phyloP scores from a whole-genome alignment of 1,139 yeast species.

The Lipomyces yarrowii region DNA sequence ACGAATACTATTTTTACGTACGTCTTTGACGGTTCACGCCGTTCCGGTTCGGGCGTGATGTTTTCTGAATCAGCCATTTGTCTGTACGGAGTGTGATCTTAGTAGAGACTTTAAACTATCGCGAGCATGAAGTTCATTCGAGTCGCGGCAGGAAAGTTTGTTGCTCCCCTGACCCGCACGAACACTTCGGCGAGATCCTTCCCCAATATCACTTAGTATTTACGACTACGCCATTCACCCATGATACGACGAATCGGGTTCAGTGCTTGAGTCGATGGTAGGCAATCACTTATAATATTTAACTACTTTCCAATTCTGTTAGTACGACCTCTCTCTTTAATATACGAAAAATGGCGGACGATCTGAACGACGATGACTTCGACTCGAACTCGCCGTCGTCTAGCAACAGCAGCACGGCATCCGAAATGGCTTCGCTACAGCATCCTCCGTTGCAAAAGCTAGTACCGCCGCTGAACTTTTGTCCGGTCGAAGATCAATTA shows the following conservation, averaged over 20 bases:
- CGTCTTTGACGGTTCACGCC: slow-evolving; percentile 13
- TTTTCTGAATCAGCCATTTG: background rate
- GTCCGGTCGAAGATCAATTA: slow-evolving; percentile 86
- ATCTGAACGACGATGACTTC: slow-evolving; percentile 30
- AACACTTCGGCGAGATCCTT: background rate
- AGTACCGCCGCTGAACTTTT: slow-evolving; percentile 91
- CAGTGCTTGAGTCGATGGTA: background rate
- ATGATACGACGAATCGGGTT: background rate
- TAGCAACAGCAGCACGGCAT: slow-evolving; percentile 27
- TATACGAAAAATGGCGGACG: slow-evolving; percentile 23
- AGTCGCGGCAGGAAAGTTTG: background rate
- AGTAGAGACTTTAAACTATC: background rate
- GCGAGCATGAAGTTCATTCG: background rate
- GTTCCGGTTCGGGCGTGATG: background rate
- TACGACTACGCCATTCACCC: background rate
- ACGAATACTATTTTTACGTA: background rate
- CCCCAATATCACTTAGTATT: background rate
- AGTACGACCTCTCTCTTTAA: background rate
- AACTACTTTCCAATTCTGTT: background rate
- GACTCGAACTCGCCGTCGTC: slow-evolving; percentile 32
- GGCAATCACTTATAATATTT: background rate
- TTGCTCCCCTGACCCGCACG: background rate
- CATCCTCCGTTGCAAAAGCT: slow-evolving; percentile 32
- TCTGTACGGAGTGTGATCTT: background rate
- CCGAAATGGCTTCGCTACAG: slow-evolving; percentile 30